Base-by-base conservation (phyloP, 106 monocot species). In the Dendrobium catenatum region DNA sequence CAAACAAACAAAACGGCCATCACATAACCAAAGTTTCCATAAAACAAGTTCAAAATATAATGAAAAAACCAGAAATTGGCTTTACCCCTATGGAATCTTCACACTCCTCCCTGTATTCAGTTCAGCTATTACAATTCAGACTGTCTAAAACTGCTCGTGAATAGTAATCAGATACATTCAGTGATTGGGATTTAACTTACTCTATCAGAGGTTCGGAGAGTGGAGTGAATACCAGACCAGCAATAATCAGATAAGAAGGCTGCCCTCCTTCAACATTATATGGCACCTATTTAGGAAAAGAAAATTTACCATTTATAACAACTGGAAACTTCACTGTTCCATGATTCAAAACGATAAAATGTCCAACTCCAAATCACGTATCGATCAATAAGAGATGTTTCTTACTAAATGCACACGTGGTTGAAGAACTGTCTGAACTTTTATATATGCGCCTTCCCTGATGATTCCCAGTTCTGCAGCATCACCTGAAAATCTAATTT, bases 191-290 rank as follows among this genome's bases (percentile, higher is more conserved):
- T n/a, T 2, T 49, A 9, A 87, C 94, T 87, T 89, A 97, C 97
- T 92, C 92, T 72, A 97, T 94, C 75, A 97, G 88, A 26, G 97
- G 90, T 85, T 94, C 94, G 27, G 97, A 92, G n/a, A 97, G 89
- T 72, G 97, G 94, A 82, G 97, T 97, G 79, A 94, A 97, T 55
- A 97, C 97, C 75, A 97, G 97, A 54, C 97, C 97, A 26, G 94
- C 94, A 55, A 97, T 87, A 86, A 97, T 97, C 51, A 97, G 81
- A 85, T 97, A 97, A 17, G 97, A 97, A 81, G 97, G 97, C 51
- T 92, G 92, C 7, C 92, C 91, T 26, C 88, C 94, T 84, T 94
- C 97, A 73, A 92, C 89, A 74, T 94, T 92, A 83, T 82, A 94
- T 41, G 97, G 94, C 26, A 97, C 94, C 97, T 97, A 77, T n/a